A percentile compares a stretch with the other conserved stretches of the same genome.
phyloP scores from a whole-genome alignment of 495 filamentous ascomycete species.

The Podospora pseudocomata region DNA sequence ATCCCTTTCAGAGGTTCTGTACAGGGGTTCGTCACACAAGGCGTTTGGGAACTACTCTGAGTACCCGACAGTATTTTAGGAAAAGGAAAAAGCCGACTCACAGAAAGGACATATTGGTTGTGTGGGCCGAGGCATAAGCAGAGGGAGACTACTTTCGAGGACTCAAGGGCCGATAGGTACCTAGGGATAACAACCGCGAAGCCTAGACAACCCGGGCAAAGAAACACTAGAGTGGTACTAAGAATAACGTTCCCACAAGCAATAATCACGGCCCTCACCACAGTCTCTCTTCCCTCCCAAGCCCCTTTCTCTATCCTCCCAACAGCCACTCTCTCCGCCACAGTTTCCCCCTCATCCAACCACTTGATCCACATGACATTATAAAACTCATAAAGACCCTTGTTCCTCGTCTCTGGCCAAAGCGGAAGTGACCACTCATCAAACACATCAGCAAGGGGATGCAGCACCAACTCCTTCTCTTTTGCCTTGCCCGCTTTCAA shows the following conservation, averaged over 20 bases:
- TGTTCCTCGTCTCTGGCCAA: slow-evolving; percentile 4
- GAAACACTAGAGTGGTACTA: too few species aligned
- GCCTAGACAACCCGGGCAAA: too few species aligned
- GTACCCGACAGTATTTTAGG: too few species aligned
- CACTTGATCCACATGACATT: slow-evolving; percentile 27
- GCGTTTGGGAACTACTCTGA: too few species aligned
- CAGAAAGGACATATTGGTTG: too few species aligned
- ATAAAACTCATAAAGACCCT: slow-evolving; percentile 22
- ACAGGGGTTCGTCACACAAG: too few species aligned
- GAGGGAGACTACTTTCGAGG: too few species aligned
- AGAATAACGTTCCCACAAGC: neutral
- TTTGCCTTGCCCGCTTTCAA: neutral
- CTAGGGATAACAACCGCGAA: too few species aligned
- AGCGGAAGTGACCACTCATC: slow-evolving; percentile 18
- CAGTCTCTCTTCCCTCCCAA: slow-evolving; percentile 18
- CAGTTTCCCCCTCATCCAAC: slow-evolving; percentile 6
- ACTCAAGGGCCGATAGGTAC: too few species aligned
- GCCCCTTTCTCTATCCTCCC: slow-evolving; percentile 20
- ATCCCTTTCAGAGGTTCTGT: too few species aligned
- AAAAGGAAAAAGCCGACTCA: too few species aligned
- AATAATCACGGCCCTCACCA: slow-evolving; percentile 13
- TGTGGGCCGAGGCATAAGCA: too few species aligned
- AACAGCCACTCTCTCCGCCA: slow-evolving; percentile 18
- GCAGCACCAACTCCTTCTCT: slow-evolving; percentile 1
- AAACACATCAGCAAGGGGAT: slow-evolving; percentile 20